Evolutionary conservation across 495 filamentous ascomycete species (phyloP).

Genomic region (Aspergillus carlsbadensis): DNA sequence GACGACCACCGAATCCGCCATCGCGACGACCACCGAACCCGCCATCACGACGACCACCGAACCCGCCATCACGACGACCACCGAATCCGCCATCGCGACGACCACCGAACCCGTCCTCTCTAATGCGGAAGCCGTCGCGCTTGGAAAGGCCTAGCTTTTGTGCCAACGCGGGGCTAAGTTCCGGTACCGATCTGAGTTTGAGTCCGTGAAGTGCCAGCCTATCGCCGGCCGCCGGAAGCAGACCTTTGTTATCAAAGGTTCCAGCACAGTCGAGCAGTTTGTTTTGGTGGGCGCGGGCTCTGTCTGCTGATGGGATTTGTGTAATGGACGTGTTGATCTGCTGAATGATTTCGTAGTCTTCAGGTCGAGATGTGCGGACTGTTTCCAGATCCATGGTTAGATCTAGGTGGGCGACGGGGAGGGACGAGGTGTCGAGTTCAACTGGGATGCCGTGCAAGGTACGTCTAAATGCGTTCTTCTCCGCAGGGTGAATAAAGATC

Average conservation of each 20-base stretch:
- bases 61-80: no score
- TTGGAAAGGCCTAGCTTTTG: no score
- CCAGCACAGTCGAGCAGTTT: conserved; percentile 39
- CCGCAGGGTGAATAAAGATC: conserved; percentile 63
- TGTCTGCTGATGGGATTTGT: conserved; percentile 31
- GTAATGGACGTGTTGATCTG: conserved; percentile 37
- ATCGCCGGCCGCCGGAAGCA: no score
- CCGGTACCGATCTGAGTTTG: no score
- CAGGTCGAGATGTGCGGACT: conserved; percentile 33
- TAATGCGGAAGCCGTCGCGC: no score
- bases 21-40: no score
- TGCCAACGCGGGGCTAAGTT: no score
- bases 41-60: no score
- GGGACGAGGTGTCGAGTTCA: conserved; percentile 50
- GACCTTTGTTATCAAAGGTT: neutral
- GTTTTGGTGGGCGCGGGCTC: conserved; percentile 54
- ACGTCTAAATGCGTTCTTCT: conserved; percentile 47
- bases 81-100: no score
- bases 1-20: no score
- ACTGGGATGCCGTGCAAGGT: conserved; percentile 66
- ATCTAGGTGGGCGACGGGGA: conserved; percentile 36
- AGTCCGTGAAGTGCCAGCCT: no score
- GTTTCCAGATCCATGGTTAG: conserved; percentile 46
- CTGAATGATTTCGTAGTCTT: conserved; percentile 32
- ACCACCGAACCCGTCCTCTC: no score